These are phyloP conservation scores for Nakaseomyces sp. DNA, from an alignment of 1,139 yeast genomes.

Conservation along the genomic window DNA sequence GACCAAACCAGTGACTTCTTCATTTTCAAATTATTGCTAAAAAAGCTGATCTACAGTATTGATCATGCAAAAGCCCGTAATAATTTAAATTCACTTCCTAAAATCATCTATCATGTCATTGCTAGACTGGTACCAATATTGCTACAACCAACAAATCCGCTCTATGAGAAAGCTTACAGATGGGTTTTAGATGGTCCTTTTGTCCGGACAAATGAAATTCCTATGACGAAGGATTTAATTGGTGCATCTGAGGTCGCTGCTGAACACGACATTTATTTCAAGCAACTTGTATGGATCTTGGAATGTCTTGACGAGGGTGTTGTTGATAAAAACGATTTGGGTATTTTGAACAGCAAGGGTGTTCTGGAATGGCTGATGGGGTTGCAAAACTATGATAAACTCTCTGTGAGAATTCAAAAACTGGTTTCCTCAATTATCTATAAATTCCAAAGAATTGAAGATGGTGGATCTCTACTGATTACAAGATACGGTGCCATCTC, in stretches of 20 bases:
- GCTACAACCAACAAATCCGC: slow-evolving; percentile 57
- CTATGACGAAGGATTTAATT: slow-evolving; percentile 47
- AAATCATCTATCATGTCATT: slow-evolving; percentile 39
- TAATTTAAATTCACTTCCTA: slow-evolving; percentile 29
- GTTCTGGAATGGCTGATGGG: slow-evolving; percentile 63
- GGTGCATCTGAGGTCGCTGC: slow-evolving; percentile 32
- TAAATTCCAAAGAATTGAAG: slow-evolving; percentile 45
- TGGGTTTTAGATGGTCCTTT: slow-evolving; percentile 43
- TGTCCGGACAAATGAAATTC: slow-evolving; percentile 51
- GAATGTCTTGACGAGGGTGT: slow-evolving; percentile 41
- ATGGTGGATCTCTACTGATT: slow-evolving; percentile 53
- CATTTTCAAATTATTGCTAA: slow-evolving; percentile 48
- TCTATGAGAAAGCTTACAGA: slow-evolving; percentile 61
- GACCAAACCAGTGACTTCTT: slow-evolving; percentile 49
- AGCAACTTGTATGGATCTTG: slow-evolving; percentile 61
- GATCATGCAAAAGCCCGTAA: slow-evolving; percentile 16
- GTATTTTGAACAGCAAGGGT: slow-evolving; percentile 42
- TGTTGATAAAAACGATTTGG: slow-evolving; percentile 42
- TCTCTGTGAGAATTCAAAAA: slow-evolving; percentile 36
- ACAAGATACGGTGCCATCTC: slow-evolving; percentile 56
- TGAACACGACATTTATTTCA: slow-evolving; percentile 46
- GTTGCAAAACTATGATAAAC: slow-evolving; percentile 43
- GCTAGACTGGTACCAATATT: slow-evolving; percentile 50
- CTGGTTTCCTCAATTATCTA: slow-evolving; percentile 40
- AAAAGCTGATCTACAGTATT: slow-evolving; percentile 50